A percentile compares a stretch with the other conserved stretches of the same genome.
These are phyloP conservation scores for Calocera cornea DNA, from an alignment of 768 basidiomycete genomes.

Conservation along the genomic window DNA sequence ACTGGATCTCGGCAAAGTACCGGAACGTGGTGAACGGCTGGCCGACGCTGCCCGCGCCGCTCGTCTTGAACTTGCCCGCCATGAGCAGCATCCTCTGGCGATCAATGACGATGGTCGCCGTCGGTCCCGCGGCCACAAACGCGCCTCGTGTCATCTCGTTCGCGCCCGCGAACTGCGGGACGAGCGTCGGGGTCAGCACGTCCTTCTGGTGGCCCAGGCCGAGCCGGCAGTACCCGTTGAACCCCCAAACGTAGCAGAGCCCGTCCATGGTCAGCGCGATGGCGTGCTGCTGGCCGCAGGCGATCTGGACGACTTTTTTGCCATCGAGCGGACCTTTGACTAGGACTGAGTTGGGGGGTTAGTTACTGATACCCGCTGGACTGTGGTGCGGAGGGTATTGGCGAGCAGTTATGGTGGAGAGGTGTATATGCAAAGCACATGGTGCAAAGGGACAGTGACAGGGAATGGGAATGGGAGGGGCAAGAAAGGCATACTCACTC, in stretches of 20 bases:
- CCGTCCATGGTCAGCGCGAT: slow-evolving; percentile 69
- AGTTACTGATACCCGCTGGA: too few species aligned
- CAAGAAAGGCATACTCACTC: too few species aligned
- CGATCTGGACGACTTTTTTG: slow-evolving; percentile 66
- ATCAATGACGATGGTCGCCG: slow-evolving; percentile 74
- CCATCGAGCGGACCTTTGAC: slow-evolving; percentile 58
- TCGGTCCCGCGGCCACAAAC: slow-evolving; percentile 61
- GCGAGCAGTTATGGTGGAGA: too few species aligned
- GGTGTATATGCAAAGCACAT: too few species aligned
- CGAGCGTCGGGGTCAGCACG: slow-evolving; percentile 60
- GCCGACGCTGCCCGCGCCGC: slow-evolving; percentile 40
- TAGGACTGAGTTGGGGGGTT: slow-evolving; percentile 35
- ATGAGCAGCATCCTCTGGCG: slow-evolving; percentile 77
- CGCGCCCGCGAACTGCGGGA: slow-evolving; percentile 71
- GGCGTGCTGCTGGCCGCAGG: slow-evolving; percentile 78
- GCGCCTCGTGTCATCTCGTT: slow-evolving; percentile 48
- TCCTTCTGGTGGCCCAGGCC: slow-evolving; percentile 77
- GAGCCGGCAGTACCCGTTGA: slow-evolving; percentile 80
- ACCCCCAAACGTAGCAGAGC: slow-evolving; percentile 73
- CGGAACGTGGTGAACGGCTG: slow-evolving; percentile 82
- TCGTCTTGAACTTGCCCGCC: slow-evolving; percentile 51
- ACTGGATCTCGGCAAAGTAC: slow-evolving; percentile 78
- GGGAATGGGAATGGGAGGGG: too few species aligned
- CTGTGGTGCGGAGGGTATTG: slow-evolving; percentile 15
- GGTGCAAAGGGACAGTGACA: slow-evolving; percentile 6